Evolutionary conservation across 2,329 filamentous ascomycete species (phyloP), one percentile per base, ranked within the genome.

Genomic region (Aureobasidium namibiae): DNA sequence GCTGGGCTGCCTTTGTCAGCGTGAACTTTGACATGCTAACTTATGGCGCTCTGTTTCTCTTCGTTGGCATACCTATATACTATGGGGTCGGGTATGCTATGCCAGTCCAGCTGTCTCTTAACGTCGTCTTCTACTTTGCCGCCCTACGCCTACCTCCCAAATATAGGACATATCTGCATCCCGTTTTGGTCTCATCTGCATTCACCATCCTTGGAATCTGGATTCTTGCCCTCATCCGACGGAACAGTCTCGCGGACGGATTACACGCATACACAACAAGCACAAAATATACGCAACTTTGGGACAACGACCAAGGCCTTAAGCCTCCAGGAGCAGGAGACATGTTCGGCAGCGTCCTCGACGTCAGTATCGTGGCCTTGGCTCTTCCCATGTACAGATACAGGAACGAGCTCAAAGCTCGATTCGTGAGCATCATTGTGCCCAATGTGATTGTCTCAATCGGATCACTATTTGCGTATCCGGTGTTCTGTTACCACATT

Each of bases 321-420:
- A 57, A 61, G 4, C 64, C 69, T 1, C 80, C 81, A 0, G 82
- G 82, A 8, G 81, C 82, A 0, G 82, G 80, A 21, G 82, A 85
- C 63, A 66, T 85, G 23, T 78, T 85, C 61, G 71, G 74, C 62
- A 80, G 76, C 42, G 68, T 80, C 6, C 75, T 85, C 2, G 82
- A 85, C 65, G 81, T 80, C 7, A 76, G 75, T 62, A 85, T 85
- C 63, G 79, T 85, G 0, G 75, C 80, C 1, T 75, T 85, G 2
- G 82, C 82, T 2, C 69, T 85, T 18, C 82, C 82, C 0, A 85
- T 85, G 80, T 84, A 80, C 67, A 78, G 80, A 59, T 84, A 84
- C 69, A 78, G 82, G 3, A 74, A 77, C 39, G 81, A 85, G 70
- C 74, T 85, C 14, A 72, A 73, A 23, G 59, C 50, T 36, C 60